Evolutionary conservation across 139 green algal species (phyloP), one percentile per base, ranked within the genome.

Genomic region (Closterium sp.): DNA sequence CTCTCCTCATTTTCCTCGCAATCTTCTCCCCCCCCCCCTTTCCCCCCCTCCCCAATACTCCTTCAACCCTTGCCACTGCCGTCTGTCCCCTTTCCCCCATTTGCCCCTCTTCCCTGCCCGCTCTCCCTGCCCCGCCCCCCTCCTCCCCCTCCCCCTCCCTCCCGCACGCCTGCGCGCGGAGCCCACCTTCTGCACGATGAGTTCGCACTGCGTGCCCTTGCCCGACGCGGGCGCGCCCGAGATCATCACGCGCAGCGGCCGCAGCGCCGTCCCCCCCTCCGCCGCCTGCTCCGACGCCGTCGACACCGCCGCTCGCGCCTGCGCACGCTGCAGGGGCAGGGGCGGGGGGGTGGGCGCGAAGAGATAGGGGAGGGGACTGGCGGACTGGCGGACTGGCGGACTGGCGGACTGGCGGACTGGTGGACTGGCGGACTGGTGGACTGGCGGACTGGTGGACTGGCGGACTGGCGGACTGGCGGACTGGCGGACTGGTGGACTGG

Each of bases 141-240:
- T 50, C 38, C 17, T 79, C 62, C 62, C 13, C 62, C 50, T 24
- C 17, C 50, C 62, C 62, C 62, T 24, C 17, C 62, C 50, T 22
- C 50, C 13, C 50, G 17, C 62, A 22, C 62, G 9, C 62, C 62
- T 79, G 62, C 13, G 17, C 62, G 17, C 62, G 17, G 62, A 22
- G 62, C 70, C 9, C 92, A 94, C 92, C 94, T 95, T 96, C 32
- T 89, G 84, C 13, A 96, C 92, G 50, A 96, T 96, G 5, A 90
- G n/a, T 32, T 96, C 94, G 50, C 94, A 95, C 89, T 96, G 95
- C 11, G 98, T 99, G 89, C 98, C 98, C 95, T 99, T 99, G 79
- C 98, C 98, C 5, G 98, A 97, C 2, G 98, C 98, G 29, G 98
- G 98, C 0, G 98, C 97, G 32, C 98, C 98, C 10, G 96, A 94